Conservation (phyloP, 805 yeast species). For the Kodamaea kaohsiungensis region DNA sequence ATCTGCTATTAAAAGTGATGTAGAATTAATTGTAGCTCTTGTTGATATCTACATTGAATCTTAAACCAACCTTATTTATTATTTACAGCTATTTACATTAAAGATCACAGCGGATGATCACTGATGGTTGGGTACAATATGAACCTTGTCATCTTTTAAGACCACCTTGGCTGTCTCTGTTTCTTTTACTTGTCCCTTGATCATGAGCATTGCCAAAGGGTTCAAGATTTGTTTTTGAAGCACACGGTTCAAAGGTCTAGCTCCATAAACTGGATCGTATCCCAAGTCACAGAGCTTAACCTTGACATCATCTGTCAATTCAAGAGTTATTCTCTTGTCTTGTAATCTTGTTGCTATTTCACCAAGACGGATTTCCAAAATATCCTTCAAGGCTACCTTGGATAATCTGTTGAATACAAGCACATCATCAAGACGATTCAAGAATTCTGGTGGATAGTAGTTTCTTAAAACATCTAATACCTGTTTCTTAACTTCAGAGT, state of each 20-base stretch:
- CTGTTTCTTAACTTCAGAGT: conserved; percentile 50
- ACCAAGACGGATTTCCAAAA: conserved; percentile 79
- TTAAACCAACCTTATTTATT: background rate
- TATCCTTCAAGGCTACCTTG: conserved; percentile 67
- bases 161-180: conserved; percentile 31
- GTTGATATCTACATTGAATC: background rate
- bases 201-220: conserved; percentile 79
- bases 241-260: conserved; percentile 91
- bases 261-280: conserved; percentile 91
- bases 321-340: conserved; percentile 71
- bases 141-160: conserved; percentile 25
- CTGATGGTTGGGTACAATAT: conserved; percentile 35
- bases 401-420: conserved; percentile 90
- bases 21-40: background rate
- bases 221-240: conserved; percentile 82
- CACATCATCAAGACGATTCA: conserved; percentile 93
- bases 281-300: conserved; percentile 82
- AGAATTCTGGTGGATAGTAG: conserved; percentile 90
- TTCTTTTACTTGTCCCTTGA: conserved; percentile 71
- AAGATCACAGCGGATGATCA: background rate
- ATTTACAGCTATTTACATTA: background rate
- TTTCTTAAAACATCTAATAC: conserved; percentile 70
- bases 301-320: conserved; percentile 63
- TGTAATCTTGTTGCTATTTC: conserved; percentile 79
- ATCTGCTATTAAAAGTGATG: background rate